Evolutionary conservation across 306 rosid species (phyloP).

Genomic region (Cyclanthera cordifolia): DNA sequence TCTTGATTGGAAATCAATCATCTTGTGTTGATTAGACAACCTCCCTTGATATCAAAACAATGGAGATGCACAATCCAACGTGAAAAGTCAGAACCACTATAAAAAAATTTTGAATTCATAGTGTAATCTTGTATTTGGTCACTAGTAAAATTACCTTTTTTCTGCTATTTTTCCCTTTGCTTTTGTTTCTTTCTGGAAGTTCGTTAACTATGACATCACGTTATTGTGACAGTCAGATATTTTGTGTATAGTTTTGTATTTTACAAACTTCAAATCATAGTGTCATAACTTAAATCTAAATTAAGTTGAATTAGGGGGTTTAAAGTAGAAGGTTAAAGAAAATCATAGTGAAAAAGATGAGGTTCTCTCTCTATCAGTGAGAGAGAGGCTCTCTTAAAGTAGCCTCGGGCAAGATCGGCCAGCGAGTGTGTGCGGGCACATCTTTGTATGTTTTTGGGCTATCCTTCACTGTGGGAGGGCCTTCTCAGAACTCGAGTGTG

Average conservation of each 20-base stretch:
- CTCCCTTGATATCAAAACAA: slow-evolving; percentile 8
- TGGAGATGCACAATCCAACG: background rate
- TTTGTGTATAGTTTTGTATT: background rate
- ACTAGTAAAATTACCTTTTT: background rate
- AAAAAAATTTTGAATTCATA: no score
- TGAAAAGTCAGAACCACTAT: background rate
- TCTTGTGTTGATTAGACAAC: background rate
- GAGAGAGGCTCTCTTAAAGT: no score
- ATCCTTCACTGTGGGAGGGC: no score
- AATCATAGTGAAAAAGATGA: no score
- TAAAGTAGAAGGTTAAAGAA: no score
- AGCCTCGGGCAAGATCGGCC: no score
- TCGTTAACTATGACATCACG: background rate
- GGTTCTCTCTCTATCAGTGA: no score
- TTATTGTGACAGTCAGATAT: background rate
- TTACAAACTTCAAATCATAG: background rate
- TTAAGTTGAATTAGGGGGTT: background rate
- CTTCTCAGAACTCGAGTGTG: no score
- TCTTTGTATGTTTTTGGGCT: no score
- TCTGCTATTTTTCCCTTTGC: background rate
- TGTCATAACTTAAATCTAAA: background rate
- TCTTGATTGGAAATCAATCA: background rate
- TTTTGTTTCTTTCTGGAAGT: background rate
- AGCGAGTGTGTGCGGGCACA: no score
- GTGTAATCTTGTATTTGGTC: background rate